Conservation (phyloP, 1,284 basidiomycete species). For the Heterobasidion occidentale region DNA sequence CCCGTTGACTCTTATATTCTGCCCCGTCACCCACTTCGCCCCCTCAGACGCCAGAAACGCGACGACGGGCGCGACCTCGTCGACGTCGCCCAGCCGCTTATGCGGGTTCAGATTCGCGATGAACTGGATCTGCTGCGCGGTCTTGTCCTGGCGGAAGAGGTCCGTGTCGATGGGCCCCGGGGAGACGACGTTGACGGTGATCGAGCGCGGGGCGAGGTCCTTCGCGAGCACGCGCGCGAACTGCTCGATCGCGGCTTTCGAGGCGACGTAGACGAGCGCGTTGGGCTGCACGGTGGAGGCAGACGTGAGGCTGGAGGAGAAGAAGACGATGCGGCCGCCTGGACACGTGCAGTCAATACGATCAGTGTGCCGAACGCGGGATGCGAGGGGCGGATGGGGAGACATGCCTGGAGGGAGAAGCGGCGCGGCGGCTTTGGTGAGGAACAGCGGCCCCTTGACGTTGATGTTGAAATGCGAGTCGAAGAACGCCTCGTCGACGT, state of each 20-base stretch:
- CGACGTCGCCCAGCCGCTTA: slow-evolving; percentile 34
- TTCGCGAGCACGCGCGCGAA: slow-evolving; percentile 41
- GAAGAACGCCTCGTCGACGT: slow-evolving; percentile 41
- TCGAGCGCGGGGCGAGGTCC: slow-evolving; percentile 34
- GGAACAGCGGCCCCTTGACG: slow-evolving; percentile 51
- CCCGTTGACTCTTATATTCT: slow-evolving; percentile 41
- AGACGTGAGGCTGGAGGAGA: slow-evolving; percentile 36
- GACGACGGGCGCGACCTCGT: slow-evolving; percentile 41
- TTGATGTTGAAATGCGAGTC: slow-evolving; percentile 44
- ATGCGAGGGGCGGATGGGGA: background rate
- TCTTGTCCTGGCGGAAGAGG: slow-evolving; percentile 38
- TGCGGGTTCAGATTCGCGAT: slow-evolving; percentile 34
- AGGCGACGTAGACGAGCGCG: slow-evolving; percentile 37
- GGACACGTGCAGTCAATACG: slow-evolving; percentile 13
- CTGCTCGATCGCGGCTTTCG: slow-evolving; percentile 47
- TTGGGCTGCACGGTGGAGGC: slow-evolving; percentile 32
- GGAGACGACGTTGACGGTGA: slow-evolving; percentile 46
- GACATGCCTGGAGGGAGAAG: slow-evolving; percentile 35
- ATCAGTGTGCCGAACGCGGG: background rate
- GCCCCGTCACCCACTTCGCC: slow-evolving; percentile 42
- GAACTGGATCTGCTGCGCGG: slow-evolving; percentile 30
- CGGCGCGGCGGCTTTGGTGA: slow-evolving; percentile 37
- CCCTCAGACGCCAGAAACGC: slow-evolving; percentile 39
- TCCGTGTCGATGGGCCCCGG: slow-evolving; percentile 42
- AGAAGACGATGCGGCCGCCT: slow-evolving; percentile 44